Base-by-base conservation (phyloP, 2,329 filamentous ascomycete species). In the Pyrenophora graminea region DNA sequence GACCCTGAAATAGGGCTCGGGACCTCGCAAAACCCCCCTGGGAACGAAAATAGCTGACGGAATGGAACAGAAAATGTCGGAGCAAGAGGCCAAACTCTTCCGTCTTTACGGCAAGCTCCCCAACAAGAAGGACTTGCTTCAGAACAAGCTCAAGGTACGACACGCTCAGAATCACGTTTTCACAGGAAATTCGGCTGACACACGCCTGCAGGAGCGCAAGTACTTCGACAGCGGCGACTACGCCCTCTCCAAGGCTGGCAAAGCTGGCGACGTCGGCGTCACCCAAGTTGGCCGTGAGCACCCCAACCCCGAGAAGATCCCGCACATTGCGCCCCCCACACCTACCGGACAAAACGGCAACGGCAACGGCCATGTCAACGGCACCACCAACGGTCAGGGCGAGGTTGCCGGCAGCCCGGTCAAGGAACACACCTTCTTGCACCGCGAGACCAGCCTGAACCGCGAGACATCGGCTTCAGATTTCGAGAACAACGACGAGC, bases 151-250 rank as follows among this genome's bases (percentile, higher is more conserved):
- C 73, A 97, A 97, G 79, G 84, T 85, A 74, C 21, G 65, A 27
- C 37, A 27, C 21, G n/a, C 19, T 15, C 7, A 27, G 34, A 54
- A 21, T 21, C 13, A 18, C 30, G 21, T n/a, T 27, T 37, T 23
- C 32, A 6, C 25, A 10, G 9, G 30, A 4, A 32, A 19, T 39
- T 27, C 15, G 38, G 37, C 58, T 61, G 23, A 63, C 43, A 37
- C 8, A 12, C 7, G 21, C 44, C 25, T 33, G 25, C 64, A 86
- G 84, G 94, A 97, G 76, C 92, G 94, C 80, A 99, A 76, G 80
- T 97, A 96, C 80, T 97, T 97, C 77, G 91, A 97, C 80, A 94
- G 89, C 54, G 92, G 91, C 70, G 91, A 97, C 79, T 97, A 96
- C 70, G 92, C 92, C 70, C 89, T 96, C 79, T 93, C 89, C 76